Base-by-base conservation (phyloP, 768 basidiomycete species). In the Hygrocybe coccinea region DNA sequence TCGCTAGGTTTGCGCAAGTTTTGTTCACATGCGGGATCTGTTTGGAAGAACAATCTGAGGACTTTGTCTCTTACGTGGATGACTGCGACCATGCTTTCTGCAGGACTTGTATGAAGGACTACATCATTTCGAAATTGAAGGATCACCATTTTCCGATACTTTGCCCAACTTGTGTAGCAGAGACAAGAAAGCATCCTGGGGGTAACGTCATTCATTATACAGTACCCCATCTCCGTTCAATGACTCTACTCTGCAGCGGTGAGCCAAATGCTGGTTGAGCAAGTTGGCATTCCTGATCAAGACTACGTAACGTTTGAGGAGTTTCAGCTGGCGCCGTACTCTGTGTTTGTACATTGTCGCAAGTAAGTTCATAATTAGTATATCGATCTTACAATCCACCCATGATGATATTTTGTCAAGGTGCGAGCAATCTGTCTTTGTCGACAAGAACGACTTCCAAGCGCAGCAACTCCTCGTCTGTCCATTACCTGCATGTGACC, bases 1-100 rank as follows among this genome's bases (percentile, higher is more conserved):
- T 82, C 6, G 52, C 61, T 21, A 54, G 39, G 29, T 33, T 54
- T 11, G 50, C 61, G 4, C 79, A 76, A 44, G 22, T 25, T 12
- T 52, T 65, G 17, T 84, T 83, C 52, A 60, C 68, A 22, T 83
- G 82, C 59, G 64, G 65, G 3, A 71, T 83, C 43, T 83, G 81
- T 1, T 82, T 76, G 15, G 59, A 71, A 1, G 63, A 76, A 15
- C 70, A 71, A 6, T 68, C 72, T 4, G 76, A 76, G 17, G 69
- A 73, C 36, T 77, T 76, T 56, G 65, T 75, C 35, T 67, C 76
- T 11, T 71, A 75, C 50, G 75, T 76, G 54, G 45, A 66, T 36
- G n/a, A 7, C 7, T 22, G 81, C 58, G 59, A 61, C 15, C 82
- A 84, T 59, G 53, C 49, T 36, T 75, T 76, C 62, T 83, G 81